Evolutionary conservation across 768 basidiomycete genomes (phyloP).

Genomic region (Sarcodon aspratus): DNA sequence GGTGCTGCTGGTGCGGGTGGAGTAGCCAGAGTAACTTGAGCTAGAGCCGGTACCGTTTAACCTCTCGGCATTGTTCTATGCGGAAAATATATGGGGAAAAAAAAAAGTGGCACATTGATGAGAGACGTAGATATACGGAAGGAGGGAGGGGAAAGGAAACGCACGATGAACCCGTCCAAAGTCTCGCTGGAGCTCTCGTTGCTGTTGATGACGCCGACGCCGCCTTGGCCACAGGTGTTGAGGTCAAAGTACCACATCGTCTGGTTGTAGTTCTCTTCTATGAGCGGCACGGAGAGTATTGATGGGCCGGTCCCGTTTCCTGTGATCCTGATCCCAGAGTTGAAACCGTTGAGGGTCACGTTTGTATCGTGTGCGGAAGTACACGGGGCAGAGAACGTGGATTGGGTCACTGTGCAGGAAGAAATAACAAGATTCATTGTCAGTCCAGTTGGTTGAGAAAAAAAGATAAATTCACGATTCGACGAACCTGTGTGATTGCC

Average conservation of each 20-base stretch:
- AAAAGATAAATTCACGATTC: too few species aligned
- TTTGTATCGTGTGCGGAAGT: constrained; percentile 36
- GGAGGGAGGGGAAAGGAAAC: too few species aligned
- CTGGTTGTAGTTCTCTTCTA: constrained; percentile 23
- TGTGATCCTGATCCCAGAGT: constrained; percentile 39
- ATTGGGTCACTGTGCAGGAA: constrained; percentile 29
- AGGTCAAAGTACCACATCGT: constrained; percentile 55
- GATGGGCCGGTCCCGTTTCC: constrained; percentile 36
- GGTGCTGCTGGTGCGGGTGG: too few species aligned
- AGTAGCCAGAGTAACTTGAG: too few species aligned
- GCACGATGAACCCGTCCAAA: constrained; percentile 25
- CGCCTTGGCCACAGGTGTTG: constrained; percentile 42
- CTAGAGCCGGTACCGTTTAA: too few species aligned
- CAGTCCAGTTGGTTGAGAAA: constrained; percentile 10
- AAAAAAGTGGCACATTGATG: too few species aligned
- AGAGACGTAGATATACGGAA: too few species aligned
- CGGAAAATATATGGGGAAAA: too few species aligned
- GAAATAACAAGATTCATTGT: too few species aligned
- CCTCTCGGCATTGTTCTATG: too few species aligned
- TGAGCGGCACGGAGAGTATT: constrained; percentile 32
- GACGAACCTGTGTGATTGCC: constrained; percentile 30
- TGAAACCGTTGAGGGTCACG: constrained; percentile 43
- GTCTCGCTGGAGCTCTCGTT: constrained; percentile 29
- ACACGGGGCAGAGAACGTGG: constrained; percentile 44
- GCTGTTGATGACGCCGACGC: constrained; percentile 50